Evolutionary conservation across 371 early-diverging fungal species (phyloP), one percentile per base, ranked within the genome.

Genomic region (Funneliformis caledonium): DNA sequence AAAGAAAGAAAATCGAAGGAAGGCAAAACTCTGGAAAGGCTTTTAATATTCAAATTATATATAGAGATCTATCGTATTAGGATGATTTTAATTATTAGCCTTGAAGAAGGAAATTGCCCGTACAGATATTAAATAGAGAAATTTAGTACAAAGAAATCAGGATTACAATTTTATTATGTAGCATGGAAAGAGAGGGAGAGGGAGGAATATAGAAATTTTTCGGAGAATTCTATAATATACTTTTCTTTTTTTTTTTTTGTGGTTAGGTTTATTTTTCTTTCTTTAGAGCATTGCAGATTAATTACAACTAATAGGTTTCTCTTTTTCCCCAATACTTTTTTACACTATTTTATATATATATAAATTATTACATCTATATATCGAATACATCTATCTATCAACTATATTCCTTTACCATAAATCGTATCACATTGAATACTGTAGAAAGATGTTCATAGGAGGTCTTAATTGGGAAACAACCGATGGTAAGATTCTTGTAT

Each of bases 381-480:
- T 62, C 76, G 56, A 62, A 62, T 60, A 62, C 56, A 77, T 65
- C 59, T 77, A 61, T 76, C 33, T 37, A 76, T 77, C 59, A 72
- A 45, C 50, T 67, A 6, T 45, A 80, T 72, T 59, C 47, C 80
- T 65, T 69, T 59, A 37, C 56, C 62, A 72, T 67, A 72, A 52
- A 67, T 67, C 80, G 59, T 65, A 45, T 60, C 76, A 76, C 47
- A 47, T 64, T 76, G 72, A 70, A 43, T 75, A 75, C 75, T 65
- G 65, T 88, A 92, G 95, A 83, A 96, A 97, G 89, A 88, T 97
- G 88, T 97, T 96, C 89, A 92, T 97, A 82, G 97, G 97, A 81
- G 96, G 96, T 72, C 90, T 97, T 80, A 94, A 94, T 88, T 97
- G 96, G 96, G 93, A 92, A 83, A 96, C 97, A 43, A 94, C 93